These are phyloP conservation scores for Ophiostoma triangulosporum DNA, from an alignment of 2,329 filamentous ascomycete genomes.

Conservation along the genomic window DNA sequence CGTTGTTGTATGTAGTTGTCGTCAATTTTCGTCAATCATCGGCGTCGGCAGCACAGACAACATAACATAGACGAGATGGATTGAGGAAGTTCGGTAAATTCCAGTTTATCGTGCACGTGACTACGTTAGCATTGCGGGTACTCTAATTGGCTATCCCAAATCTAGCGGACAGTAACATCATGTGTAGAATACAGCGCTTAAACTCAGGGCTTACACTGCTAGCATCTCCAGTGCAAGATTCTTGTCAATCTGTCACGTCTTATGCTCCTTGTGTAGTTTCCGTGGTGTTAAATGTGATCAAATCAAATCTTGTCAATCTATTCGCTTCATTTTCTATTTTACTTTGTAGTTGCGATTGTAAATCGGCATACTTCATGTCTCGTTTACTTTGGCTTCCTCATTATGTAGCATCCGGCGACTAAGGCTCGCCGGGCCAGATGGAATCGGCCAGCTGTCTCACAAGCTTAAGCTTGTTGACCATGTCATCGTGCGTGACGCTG, in stretches of 20 bases:
- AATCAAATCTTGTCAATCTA: not conserved
- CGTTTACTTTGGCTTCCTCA: no score
- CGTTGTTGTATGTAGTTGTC: not conserved
- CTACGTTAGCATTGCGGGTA: not conserved
- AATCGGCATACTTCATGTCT: not conserved
- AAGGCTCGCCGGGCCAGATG: constrained; percentile 37
- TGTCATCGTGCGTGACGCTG: constrained; percentile 50
- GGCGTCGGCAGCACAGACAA: no score
- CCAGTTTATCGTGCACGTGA: not conserved
- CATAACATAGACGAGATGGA: not conserved
- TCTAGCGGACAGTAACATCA: not conserved
- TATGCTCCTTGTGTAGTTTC: no score
- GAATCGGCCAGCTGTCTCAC: constrained; percentile 52
- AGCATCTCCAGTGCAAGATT: no score
- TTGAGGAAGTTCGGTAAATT: not conserved
- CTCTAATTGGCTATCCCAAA: not conserved
- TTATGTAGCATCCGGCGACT: not conserved
- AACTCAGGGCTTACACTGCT: no score
- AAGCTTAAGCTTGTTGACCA: constrained; percentile 57
- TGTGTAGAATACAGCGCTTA: no score
- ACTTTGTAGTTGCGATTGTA: not conserved
- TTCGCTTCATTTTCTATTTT: not conserved
- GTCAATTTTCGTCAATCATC: not conserved
- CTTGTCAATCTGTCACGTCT: no score
- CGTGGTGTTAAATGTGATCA: no score